These are phyloP conservation scores for Calonectria pteridis DNA, from an alignment of 2,329 filamentous ascomycete species.

Conservation along the genomic window DNA sequence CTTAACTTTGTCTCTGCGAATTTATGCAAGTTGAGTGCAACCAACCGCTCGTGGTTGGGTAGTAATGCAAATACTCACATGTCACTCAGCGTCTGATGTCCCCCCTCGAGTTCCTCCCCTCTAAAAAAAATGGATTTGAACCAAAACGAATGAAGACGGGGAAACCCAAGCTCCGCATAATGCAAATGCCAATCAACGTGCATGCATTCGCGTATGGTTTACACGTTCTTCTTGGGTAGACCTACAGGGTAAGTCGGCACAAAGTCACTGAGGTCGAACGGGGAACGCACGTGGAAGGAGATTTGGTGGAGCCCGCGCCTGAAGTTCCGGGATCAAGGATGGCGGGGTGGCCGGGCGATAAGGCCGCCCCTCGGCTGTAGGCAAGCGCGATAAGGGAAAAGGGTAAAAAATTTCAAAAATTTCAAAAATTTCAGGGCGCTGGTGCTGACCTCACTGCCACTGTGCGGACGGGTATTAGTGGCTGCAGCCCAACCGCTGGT, in stretches of 20 bases:
- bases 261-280: conserved; percentile 24
- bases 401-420: conserved; percentile 20
- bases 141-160: neutral
- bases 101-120: neutral
- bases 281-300: conserved; percentile 41
- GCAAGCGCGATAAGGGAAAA: conserved; percentile 19
- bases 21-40: neutral
- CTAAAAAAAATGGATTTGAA: neutral
- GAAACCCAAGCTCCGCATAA: neutral
- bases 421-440: conserved; percentile 28
- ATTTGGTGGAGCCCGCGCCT: conserved; percentile 23
- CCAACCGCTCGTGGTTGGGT: neutral
- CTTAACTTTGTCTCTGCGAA: neutral
- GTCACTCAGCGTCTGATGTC: neutral
- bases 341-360: conserved; percentile 34
- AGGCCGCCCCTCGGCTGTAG: conserved; percentile 20
- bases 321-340: conserved; percentile 4
- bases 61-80: neutral
- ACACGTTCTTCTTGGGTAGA: too few relatives aligned
- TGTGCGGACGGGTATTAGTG: conserved; percentile 3
- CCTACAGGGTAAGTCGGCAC: neutral
- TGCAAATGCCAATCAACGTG: neutral
- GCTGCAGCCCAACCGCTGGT: conserved; percentile 20
- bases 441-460: conserved; percentile 17
- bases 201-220: neutral